Conservation (phyloP, 257 asterid genomes). For the Eucommia ulmoides region DNA sequence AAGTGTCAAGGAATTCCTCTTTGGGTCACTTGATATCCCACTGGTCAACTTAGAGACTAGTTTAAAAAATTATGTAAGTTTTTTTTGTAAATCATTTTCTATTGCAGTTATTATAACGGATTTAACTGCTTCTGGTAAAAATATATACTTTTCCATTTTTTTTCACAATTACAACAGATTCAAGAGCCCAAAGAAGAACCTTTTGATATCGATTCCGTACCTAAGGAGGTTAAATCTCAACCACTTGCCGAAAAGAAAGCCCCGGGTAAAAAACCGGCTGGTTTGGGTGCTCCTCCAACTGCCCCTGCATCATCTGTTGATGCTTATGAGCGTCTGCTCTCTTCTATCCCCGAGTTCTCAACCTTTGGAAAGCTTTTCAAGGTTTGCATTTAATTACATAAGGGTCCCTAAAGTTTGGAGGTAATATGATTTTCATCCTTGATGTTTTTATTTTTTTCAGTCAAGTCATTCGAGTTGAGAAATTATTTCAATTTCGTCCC, state of each 20-base stretch:
- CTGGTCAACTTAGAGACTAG: conserved; percentile 74
- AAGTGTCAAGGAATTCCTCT: conserved; percentile 75
- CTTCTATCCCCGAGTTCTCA: conserved; percentile 77
- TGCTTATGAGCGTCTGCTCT: conserved; percentile 66
- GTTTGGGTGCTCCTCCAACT: conserved; percentile 73
- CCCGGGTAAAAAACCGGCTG: conserved; percentile 78
- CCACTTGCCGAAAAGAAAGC: conserved; percentile 92
- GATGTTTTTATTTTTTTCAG: too few species aligned
- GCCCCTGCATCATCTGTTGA: conserved; percentile 71
- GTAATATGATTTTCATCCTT: too few species aligned
- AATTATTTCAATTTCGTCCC: too few species aligned
- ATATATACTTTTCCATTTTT: too few species aligned
- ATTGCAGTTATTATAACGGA: background rate
- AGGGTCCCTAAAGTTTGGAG: too few species aligned
- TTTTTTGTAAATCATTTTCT: background rate
- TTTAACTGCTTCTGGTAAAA: too few species aligned
- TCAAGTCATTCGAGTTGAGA: too few species aligned
- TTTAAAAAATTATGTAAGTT: conserved; percentile 76
- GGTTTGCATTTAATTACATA: too few species aligned
- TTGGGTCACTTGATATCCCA: conserved; percentile 84
- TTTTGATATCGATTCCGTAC: conserved; percentile 68
- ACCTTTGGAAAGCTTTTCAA: conserved; percentile 89
- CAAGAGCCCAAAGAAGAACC: conserved; percentile 81
- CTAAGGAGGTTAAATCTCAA: conserved; percentile 87
- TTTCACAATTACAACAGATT: conserved; percentile 12